These are phyloP conservation scores for Colletotrichum sojae DNA, from an alignment of 2,329 filamentous ascomycete species.

Conservation along the genomic window DNA sequence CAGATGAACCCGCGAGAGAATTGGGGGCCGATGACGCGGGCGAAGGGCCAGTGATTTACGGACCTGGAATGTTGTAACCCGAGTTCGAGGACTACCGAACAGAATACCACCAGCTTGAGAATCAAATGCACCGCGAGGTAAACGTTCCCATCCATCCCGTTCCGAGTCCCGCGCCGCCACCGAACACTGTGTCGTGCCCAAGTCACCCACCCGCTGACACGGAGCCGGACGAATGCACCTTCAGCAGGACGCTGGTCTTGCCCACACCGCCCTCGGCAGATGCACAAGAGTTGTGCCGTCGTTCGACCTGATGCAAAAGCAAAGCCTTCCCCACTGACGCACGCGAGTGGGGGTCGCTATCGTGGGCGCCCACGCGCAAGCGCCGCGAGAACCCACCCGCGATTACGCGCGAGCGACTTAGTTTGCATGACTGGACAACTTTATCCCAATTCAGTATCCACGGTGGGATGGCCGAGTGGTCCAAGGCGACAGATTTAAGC, in stretches of 20 bases:
- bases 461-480: conserved; percentile 41
- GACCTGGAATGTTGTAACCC: background rate
- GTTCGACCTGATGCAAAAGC: too few relatives aligned
- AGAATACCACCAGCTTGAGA: conserved; percentile 18
- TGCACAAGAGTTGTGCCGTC: too few relatives aligned
- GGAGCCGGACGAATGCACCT: background rate
- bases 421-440: rapidly evolving
- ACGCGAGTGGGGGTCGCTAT: too few relatives aligned
- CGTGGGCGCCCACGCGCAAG: too few relatives aligned
- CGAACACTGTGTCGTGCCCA: background rate
- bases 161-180: background rate
- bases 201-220: background rate
- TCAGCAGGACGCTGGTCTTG: background rate
- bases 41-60: conserved; percentile 75
- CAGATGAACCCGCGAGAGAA: conserved; percentile 92
- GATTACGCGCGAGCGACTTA: background rate
- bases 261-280: background rate
- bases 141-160: background rate
- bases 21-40: conserved; percentile 87
- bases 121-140: conserved; percentile 16
- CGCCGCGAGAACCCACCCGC: too few relatives aligned
- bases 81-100: background rate
- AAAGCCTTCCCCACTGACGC: too few relatives aligned
- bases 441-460: conserved; percentile 4
- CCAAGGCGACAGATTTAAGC: conserved; percentile 41